A percentile compares a stretch with the other conserved stretches of the same genome.
phyloP scores from a whole-genome alignment of 768 basidiomycete genomes.

The Rubroboletus pulcherrimus region DNA sequence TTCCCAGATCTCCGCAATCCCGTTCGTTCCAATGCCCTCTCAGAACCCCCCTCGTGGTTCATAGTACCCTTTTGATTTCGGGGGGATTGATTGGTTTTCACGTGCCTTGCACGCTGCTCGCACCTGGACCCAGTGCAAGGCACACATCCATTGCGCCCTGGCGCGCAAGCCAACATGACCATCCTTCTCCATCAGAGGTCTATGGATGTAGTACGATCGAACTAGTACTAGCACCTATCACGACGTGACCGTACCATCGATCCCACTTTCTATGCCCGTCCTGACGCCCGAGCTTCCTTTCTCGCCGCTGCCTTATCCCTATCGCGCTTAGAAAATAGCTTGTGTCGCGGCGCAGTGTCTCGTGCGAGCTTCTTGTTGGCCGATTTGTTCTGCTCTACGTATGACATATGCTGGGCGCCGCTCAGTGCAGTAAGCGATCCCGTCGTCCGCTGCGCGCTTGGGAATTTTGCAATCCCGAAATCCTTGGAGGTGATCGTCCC shows the following conservation, averaged over 20 bases:
- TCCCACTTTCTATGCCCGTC: conserved; percentile 23
- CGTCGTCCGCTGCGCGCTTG: conserved; percentile 69
- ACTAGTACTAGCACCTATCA: conserved; percentile 5
- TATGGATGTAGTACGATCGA: conserved; percentile 13
- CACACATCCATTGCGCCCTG: conserved; percentile 15
- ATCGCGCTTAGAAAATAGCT: conserved; percentile 79
- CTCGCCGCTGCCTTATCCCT: conserved; percentile 61
- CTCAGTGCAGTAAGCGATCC: conserved; percentile 81
- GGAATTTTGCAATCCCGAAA: conserved; percentile 67
- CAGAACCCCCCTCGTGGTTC: conserved; percentile 28
- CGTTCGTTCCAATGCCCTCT: conserved; percentile 7
- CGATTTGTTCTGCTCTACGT: conserved; percentile 88
- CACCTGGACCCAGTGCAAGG: conserved; percentile 25
- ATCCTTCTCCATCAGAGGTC: conserved; percentile 13
- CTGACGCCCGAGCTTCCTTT: conserved; percentile 39
- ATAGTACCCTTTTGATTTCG: conserved; percentile 24
- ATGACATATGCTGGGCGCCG: conserved; percentile 90
- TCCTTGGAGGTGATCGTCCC: conserved; percentile 86
- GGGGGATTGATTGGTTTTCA: conserved; percentile 27
- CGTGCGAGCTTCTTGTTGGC: conserved; percentile 76
- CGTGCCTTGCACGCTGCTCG: conserved; percentile 22
- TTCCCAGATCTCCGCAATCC: background rate
- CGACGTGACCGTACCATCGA: background rate
- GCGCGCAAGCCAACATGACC: conserved; percentile 12
- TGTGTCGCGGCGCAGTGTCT: conserved; percentile 57